phyloP scores from a whole-genome alignment of 148 eudicot genomes.

The Silene latifolia region DNA sequence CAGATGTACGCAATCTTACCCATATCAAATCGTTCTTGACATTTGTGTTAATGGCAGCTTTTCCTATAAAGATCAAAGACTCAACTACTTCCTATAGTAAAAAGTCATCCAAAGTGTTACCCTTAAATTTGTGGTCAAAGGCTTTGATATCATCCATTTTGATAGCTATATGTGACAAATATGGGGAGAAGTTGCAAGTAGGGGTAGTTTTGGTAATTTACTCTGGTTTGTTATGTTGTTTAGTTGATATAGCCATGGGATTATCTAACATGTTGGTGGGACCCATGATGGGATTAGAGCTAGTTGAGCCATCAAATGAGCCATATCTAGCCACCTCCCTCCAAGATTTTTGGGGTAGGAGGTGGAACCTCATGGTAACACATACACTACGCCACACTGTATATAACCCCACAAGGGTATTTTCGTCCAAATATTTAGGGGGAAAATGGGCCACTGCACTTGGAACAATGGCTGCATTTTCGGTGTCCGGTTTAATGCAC shows the following conservation, averaged over 20 bases:
- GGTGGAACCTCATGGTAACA: conserved; percentile 52
- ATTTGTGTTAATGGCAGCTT: conserved; percentile 16
- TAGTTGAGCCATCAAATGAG: conserved; percentile 49
- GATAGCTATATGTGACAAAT: neutral
- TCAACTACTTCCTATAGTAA: neutral
- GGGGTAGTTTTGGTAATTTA: conserved; percentile 24
- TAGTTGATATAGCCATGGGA: conserved; percentile 38
- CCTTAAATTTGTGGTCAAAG: conserved; percentile 31
- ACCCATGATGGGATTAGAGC: conserved; percentile 33
- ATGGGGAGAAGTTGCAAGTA: conserved; percentile 15
- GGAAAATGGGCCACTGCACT: neutral
- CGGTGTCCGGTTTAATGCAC: conserved; percentile 65
- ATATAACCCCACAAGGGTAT: conserved; percentile 33
- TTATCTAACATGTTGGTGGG: conserved; percentile 23
- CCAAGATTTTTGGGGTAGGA: conserved; percentile 54
- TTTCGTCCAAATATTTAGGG: conserved; percentile 1
- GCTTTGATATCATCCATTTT: conserved; percentile 17
- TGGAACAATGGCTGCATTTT: conserved; percentile 29
- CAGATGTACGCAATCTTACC: neutral
- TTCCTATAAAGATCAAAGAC: conserved; percentile 24
- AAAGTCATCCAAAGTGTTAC: conserved; percentile 11
- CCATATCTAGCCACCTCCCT: conserved; percentile 53
- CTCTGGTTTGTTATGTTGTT: conserved; percentile 27
- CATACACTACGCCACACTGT: conserved; percentile 33
- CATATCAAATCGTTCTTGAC: neutral